Base-by-base conservation (phyloP, 2,329 filamentous ascomycete species). In the Curvularia spicifera region DNA sequence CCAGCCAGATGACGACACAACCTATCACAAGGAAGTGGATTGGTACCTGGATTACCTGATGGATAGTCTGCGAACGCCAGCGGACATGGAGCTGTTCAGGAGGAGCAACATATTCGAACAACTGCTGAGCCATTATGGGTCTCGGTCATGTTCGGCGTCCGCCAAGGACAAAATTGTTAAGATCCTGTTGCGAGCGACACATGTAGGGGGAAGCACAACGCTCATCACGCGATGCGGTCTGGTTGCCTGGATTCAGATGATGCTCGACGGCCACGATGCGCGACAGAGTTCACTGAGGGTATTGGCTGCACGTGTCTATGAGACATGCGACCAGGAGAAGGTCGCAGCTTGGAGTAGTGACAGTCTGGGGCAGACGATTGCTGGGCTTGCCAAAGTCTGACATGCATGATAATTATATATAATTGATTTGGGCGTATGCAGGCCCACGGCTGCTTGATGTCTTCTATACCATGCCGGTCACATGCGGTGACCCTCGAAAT, bases 11-110 rank as follows among this genome's bases (percentile, higher is more conserved):
- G 90, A 91, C 52, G 91, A 93, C 66, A 90, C 92, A 70, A 83
- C 83, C 2, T 88, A 91, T 73, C 74, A 77, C 60, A 82, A 86
- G 28, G 91, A 95, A 75, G 81, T 91, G 2, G 84, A 84, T 50
- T 96, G 91, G 91, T 82, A 94, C 6, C 78, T 96, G 5, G 82
- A 84, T 20, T 88, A 91, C 67, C 82, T 95, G 6, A 79, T 91
- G 31, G 87, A 89, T 70, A 86, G 87, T 20, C 79, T 91, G n/a
- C 82, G 84, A 8, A 86, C 83, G 1, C 71, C 82, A 0, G 70
- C 70, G 26, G 89, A 91, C 67, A 80, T 91, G 67, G 81, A 82
- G 24, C 78, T 88, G 37, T 87, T 86, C 77, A 80, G 85, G 31
- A 81, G 80, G n/a, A 81, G 82, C 37, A 82, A 83, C 55, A 85